Percentiles rank a stretch among this genome's conserved stretches.
phyloP scores from a whole-genome alignment of 2,329 filamentous ascomycete genomes.

The Amphichorda felina region DNA sequence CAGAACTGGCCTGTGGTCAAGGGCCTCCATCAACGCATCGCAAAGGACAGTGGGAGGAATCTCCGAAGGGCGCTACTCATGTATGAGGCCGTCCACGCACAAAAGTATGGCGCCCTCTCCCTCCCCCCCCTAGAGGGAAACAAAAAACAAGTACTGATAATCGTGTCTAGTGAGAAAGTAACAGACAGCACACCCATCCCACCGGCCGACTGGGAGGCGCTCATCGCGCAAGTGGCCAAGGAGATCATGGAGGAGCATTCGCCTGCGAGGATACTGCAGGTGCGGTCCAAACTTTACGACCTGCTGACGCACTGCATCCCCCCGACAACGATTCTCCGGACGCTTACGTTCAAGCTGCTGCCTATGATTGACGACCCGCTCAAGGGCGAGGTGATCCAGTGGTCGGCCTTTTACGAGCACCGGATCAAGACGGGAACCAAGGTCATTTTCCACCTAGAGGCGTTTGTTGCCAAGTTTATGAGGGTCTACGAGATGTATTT shows the following conservation, averaged over 20 bases:
- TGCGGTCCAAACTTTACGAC: slow-evolving; percentile 92
- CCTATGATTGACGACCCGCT: slow-evolving; percentile 76
- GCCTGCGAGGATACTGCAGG: slow-evolving; percentile 76
- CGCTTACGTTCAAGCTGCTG: slow-evolving; percentile 86
- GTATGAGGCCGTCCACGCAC: slow-evolving; percentile 94
- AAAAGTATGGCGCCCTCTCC: slow-evolving; percentile 57
- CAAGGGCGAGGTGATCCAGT: slow-evolving; percentile 86
- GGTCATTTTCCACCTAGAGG: slow-evolving; percentile 95
- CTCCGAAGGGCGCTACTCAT: slow-evolving; percentile 82
- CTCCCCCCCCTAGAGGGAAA: not conserved
- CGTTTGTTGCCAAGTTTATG: slow-evolving; percentile 99
- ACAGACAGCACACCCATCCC: slow-evolving; percentile 81
- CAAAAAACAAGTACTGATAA: slow-evolving; percentile 14
- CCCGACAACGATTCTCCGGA: slow-evolving; percentile 86
- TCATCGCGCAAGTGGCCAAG: slow-evolving; percentile 80
- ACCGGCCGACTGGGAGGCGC: slow-evolving; percentile 91
- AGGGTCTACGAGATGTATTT: slow-evolving; percentile 82
- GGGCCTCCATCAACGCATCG: slow-evolving; percentile 72
- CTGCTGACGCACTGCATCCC: slow-evolving; percentile 95
- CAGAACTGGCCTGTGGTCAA: slow-evolving; percentile 73
- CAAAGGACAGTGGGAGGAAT: slow-evolving; percentile 83
- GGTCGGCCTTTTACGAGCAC: slow-evolving; percentile 97
- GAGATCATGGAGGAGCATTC: slow-evolving; percentile 91
- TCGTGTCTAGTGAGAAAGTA: slow-evolving; percentile 65
- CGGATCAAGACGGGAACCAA: slow-evolving; percentile 85